These are phyloP conservation scores for Penicillium bialowiezense DNA, from an alignment of 495 filamentous ascomycete species.

Conservation along the genomic window DNA sequence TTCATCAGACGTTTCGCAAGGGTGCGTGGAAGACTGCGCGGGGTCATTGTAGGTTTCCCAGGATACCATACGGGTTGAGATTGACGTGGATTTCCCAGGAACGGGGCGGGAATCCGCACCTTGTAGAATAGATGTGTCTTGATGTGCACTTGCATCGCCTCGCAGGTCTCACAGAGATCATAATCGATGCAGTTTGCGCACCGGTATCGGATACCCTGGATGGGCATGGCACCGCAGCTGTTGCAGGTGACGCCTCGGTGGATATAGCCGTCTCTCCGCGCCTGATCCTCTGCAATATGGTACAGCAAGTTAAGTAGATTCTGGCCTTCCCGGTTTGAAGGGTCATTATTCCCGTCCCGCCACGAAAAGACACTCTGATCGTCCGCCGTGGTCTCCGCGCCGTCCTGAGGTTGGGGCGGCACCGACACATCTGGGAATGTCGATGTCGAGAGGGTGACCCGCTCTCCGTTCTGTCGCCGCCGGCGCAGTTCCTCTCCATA, in stretches of 20 bases:
- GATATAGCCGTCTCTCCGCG: conserved; percentile 78
- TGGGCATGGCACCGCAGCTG: conserved; percentile 77
- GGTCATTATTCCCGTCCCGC: conserved; percentile 51
- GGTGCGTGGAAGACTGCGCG: conserved; percentile 59
- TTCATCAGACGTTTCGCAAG: conserved; percentile 63
- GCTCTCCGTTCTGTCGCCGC: conserved; percentile 40
- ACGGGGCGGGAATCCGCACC: conserved; percentile 70
- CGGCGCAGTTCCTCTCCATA: conserved; percentile 46
- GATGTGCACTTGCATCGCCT: conserved; percentile 76
- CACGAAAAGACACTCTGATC: conserved; percentile 57
- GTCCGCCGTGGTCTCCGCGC: conserved; percentile 57
- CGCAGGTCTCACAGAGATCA: conserved; percentile 86
- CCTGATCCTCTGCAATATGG: conserved; percentile 79
- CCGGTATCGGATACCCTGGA: conserved; percentile 86
- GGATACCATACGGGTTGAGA: conserved; percentile 85
- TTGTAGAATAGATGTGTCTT: conserved; percentile 98
- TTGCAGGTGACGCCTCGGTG: conserved; percentile 95
- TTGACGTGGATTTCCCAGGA: conserved; percentile 62
- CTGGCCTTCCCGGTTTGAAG: conserved; percentile 61
- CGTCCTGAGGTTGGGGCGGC: conserved; percentile 43
- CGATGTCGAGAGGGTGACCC: conserved; percentile 41
- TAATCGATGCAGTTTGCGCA: conserved; percentile 92
- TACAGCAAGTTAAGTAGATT: conserved; percentile 72
- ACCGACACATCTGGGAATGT: conserved; percentile 47
- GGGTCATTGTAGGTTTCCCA: conserved; percentile 71